These are phyloP conservation scores for Phanerochaete sordida DNA, from an alignment of 768 basidiomycete species.

Conservation along the genomic window DNA sequence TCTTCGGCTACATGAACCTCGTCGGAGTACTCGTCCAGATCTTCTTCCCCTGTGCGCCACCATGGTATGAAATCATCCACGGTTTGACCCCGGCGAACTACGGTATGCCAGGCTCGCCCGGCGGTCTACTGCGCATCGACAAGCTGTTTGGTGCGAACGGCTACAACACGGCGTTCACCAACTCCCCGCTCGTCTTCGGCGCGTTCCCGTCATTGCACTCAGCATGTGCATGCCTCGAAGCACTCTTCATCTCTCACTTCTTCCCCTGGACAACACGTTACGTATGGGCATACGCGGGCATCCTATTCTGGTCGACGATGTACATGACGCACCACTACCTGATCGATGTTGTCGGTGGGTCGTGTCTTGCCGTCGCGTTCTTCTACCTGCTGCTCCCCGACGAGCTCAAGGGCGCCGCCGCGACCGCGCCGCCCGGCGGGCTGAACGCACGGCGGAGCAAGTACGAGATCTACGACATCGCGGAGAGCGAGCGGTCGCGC, in stretches of 20 bases:
- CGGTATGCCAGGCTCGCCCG: slow-evolving; percentile 86
- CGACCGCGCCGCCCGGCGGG: slow-evolving; percentile 48
- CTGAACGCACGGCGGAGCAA: slow-evolving; percentile 43
- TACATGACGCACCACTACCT: slow-evolving; percentile 98
- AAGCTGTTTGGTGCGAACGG: slow-evolving; percentile 70
- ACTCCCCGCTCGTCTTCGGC: slow-evolving; percentile 92
- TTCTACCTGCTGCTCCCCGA: slow-evolving; percentile 91
- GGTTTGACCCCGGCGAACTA: slow-evolving; percentile 96
- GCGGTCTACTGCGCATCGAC: slow-evolving; percentile 91
- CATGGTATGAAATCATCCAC: slow-evolving; percentile 97
- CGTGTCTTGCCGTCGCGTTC: slow-evolving; percentile 79
- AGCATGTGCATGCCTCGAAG: slow-evolving; percentile 86
- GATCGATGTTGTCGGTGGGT: slow-evolving; percentile 94
- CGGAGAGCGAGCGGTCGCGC: slow-evolving; percentile 44
- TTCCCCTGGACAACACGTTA: slow-evolving; percentile 71
- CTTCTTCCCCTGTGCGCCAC: slow-evolving; percentile 87
- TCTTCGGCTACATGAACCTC: slow-evolving; percentile 93
- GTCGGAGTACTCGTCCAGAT: slow-evolving; percentile 86
- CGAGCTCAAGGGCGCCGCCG: slow-evolving; percentile 58
- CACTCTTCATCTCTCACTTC: slow-evolving; percentile 91
- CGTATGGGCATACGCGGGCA: slow-evolving; percentile 79
- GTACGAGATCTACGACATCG: slow-evolving; percentile 77
- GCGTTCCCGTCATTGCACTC: slow-evolving; percentile 96
- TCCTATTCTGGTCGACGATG: slow-evolving; percentile 98
- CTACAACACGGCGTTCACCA: slow-evolving; percentile 79